Evolutionary conservation across 192 early-diverging fungal species (phyloP), one percentile per base, ranked within the genome.

Genomic region (Umbelopsis ramanniana): DNA sequence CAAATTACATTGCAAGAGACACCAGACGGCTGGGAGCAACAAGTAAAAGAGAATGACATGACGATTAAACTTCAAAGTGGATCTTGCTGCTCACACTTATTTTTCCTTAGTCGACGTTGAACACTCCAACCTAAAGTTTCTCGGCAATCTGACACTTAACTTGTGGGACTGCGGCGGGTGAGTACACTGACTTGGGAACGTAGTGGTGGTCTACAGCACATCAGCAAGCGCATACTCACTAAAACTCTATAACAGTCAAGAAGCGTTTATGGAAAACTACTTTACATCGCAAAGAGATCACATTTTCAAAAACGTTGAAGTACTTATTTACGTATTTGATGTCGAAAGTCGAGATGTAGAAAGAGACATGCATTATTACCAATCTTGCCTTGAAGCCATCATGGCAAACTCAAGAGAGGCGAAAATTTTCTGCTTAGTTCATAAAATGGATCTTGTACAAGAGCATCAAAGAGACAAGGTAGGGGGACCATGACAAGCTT

Each of bases 281-380:
- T 91, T 98, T 84, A 88, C 91, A 7, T 88, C 93, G 46, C 93
- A 97, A 66, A 85, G 92, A 66, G 96, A 99, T 68, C 93, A 94
- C 73, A 96, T 99, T 55, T 99, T 99, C 79, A 89, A 93, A 52
- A 96, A 97, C 80, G 97, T 99, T 4, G 96, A 99, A 81, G 95
- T 99, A n/a, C 87, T 99, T 19, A 99, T 99, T 74, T 99, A 97
- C 73, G 96, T 99, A 67, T 98, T 99, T 83, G 96, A 98, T 82
- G 89, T 97, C 46, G 97, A 97, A 81, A 92, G 90, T 38, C 85
- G 93, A 33, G 95, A 97, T 71, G 85, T 89, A 54, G 94, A 97
- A 74, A 91, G 92, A 77, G 97, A 99, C 78, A 87, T 98, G 84
- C 80, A 87, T 52, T 93, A 97, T 77, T 98, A 95, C 72, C 92